A percentile compares a stretch with the other conserved stretches of the same genome.
These are phyloP conservation scores for Thinopyrum obtusiflorum DNA, from an alignment of 202 grass and related monocot species.

Conservation along the genomic window DNA sequence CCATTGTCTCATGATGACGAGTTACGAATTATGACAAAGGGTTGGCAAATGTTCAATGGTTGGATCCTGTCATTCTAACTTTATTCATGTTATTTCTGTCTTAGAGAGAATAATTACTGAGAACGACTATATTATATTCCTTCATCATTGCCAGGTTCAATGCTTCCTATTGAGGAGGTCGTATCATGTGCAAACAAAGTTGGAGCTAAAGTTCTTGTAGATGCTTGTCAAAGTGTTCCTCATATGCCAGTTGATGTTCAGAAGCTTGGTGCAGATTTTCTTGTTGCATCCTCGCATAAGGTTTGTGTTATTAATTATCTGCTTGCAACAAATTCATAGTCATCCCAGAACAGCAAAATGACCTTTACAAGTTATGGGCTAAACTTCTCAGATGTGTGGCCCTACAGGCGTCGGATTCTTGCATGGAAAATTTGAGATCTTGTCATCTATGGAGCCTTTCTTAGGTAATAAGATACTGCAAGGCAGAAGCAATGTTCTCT, in stretches of 20 bases:
- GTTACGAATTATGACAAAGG: neutral
- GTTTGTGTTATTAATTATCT: conserved; percentile 41
- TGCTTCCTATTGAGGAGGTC: conserved; percentile 84
- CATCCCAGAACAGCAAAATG: conserved; percentile 16
- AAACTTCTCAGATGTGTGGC: conserved; percentile 97
- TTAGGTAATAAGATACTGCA: conserved; percentile 74
- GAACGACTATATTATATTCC: neutral
- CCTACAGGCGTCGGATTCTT: conserved; percentile 91
- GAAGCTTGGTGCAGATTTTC: conserved; percentile 82
- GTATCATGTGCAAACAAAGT: conserved; percentile 61
- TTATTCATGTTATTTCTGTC: conserved; percentile 11
- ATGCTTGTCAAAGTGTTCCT: conserved; percentile 94
- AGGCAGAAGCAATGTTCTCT: neutral
- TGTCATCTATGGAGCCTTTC: conserved; percentile 82
- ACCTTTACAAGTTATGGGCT: conserved; percentile 41
- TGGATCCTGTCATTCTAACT: neutral
- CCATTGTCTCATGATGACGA: neutral
- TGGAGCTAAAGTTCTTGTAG: conserved; percentile 90
- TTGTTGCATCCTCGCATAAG: conserved; percentile 99
- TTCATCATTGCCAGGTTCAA: conserved; percentile 59
- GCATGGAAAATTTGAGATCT: conserved; percentile 73
- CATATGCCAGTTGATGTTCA: conserved; percentile 94
- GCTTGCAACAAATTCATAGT: conserved; percentile 7
- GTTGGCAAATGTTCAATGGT: neutral
- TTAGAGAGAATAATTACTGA: neutral